Evolutionary conservation across 441 rosid genomes (phyloP), one percentile per base, ranked within the genome.

Genomic region (Corymbia calophylla): DNA sequence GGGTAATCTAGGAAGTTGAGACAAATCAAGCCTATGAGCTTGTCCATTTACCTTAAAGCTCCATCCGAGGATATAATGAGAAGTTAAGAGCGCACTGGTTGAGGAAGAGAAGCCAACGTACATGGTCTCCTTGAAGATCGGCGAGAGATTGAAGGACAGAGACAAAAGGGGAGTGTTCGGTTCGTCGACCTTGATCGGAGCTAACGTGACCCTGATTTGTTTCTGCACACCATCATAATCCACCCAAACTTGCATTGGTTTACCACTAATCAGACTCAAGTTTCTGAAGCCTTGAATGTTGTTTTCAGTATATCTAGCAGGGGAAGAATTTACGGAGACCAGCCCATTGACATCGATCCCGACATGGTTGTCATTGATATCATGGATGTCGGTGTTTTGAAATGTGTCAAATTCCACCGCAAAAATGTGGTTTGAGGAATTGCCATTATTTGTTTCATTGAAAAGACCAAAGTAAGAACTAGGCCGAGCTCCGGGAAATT

Each of bases 31-130:
- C 39, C 31, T 47, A 32, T 84, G 73, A 15, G 92, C 92, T 29
- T 53, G 84, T 35, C 94, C 92, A 73, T 19, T 88, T 54, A 53
- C 77, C 89, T 44, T 89, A 89, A 91, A 93, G 86, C 93, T 92
- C 94, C 94, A 93, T n/a, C 94, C 93, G 6, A 92, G 87, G 87
- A 93, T 68, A 53, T 91, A 93, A 21, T 89, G 90, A 18, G 66
- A 44, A 62, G 86, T 51, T 29, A 32, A 0, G 2, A 90, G 56
- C 31, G 88, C n/a, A 25, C 94, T 90, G 3, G 94, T 92, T 47
- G 92, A 48, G 8, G 93, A 87, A 48, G 91, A 92, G 88, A 93
- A 88, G 15, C 94, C 94, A 44, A 93, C 86, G 82, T 90, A 92
- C 92, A 90, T 91, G 10, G 91, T 88, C 19, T 93, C 90, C 6